Conservation (phyloP, 176 grass and related monocot species). For the Panicum miliaceum region DNA sequence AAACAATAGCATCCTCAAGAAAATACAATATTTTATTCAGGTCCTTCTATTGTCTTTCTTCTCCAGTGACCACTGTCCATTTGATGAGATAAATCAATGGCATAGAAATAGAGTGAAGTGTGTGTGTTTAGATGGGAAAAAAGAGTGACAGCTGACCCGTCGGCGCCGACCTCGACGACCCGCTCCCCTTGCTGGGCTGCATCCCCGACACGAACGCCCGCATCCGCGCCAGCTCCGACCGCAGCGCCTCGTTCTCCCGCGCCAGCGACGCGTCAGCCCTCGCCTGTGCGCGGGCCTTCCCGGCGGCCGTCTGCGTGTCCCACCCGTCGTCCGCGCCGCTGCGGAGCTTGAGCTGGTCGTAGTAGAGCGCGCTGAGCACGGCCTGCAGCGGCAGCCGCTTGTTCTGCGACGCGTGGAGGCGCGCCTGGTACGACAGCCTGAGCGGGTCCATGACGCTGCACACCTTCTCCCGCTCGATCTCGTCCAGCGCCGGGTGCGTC, state of each 20-base stretch:
- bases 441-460: slow-evolving; percentile 91
- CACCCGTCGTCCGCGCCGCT: background rate
- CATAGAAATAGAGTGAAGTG: too few species aligned
- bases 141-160: too few species aligned
- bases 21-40: too few species aligned
- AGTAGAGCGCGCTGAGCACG: slow-evolving; percentile 78
- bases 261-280: slow-evolving; percentile 61
- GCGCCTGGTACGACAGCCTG: slow-evolving; percentile 68
- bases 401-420: slow-evolving; percentile 83
- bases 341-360: slow-evolving; percentile 75
- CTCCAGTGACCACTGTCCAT: too few species aligned
- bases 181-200: slow-evolving; percentile 36
- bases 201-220: slow-evolving; percentile 57
- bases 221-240: slow-evolving; percentile 64
- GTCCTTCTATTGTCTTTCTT: too few species aligned
- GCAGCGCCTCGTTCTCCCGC: slow-evolving; percentile 77
- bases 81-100: too few species aligned
- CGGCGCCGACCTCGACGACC: background rate
- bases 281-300: slow-evolving; percentile 34
- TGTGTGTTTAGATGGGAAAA: too few species aligned
- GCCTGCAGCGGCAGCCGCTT: slow-evolving; percentile 82
- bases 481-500: slow-evolving; percentile 68
- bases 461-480: slow-evolving; percentile 89
- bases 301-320: slow-evolving; percentile 6
- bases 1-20: too few species aligned